Evolutionary conservation across 2,329 filamentous ascomycete species (phyloP), one percentile per base, ranked within the genome.

Genomic region (Pyricularia grisea): DNA sequence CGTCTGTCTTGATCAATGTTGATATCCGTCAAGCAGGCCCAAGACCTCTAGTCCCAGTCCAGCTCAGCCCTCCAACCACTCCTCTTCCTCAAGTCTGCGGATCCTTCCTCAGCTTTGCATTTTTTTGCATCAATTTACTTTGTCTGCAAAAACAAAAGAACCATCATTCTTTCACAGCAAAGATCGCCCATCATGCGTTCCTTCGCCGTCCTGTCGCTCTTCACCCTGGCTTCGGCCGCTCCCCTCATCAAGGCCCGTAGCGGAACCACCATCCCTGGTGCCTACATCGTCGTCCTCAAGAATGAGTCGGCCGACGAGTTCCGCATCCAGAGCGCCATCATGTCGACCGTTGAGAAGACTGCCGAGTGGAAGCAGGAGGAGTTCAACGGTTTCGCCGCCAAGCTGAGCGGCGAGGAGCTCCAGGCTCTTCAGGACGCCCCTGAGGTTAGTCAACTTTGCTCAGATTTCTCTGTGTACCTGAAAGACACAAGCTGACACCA

Each of bases 201-300:
- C 28, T 27, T 68, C 60, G 67, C 30, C 28, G 27, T 65, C 31
- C 67, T 65, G n/a, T 68, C 55, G 14, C 23, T 68, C 60, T 61
- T 65, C 55, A 42, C 55, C 60, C n/a, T 68, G 67, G 55, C 55
- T 28, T 31, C 33, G 23, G 55, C 55, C 55, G 76, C 80, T 3
- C 80, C 80, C 10, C 67, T 82, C 72, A 74, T 82, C 60, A 70
- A 74, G 31, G 76, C 80, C 33, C 75, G 77, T 68, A 76, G 74
- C 68, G 78, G 76, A 42, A 67, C 73, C 58, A 72, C 77, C 58
- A 77, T 82, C 68, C 78, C 79, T 6, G 77, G 77, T 72, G 79
- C 79, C 72, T 83, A 80, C 75, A 81, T 83, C 67, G 78, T 83
- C 74, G 81, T 80, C 76, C 69, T 83, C 70, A 81, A 81, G 76